These are phyloP conservation scores for Candida incommunis DNA, from an alignment of 805 yeast genomes.

Conservation along the genomic window DNA sequence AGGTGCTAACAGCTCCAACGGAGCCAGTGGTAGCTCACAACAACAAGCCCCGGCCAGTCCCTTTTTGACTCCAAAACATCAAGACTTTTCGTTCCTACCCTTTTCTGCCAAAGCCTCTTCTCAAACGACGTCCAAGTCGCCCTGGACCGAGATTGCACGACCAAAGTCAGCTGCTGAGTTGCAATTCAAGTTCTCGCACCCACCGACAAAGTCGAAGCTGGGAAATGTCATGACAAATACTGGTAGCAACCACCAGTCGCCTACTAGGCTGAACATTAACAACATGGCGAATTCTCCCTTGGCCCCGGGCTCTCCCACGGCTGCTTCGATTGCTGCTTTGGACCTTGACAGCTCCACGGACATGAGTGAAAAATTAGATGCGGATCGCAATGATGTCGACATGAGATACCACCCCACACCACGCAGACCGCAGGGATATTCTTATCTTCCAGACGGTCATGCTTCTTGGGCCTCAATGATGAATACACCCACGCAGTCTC, in stretches of 20 bases:
- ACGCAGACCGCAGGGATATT: neutral
- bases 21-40: neutral
- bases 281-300: neutral
- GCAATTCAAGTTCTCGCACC: neutral
- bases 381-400: neutral
- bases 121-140: neutral
- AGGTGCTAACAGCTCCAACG: neutral
- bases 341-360: neutral
- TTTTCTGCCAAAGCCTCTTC: neutral
- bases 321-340: neutral
- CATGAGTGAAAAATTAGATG: neutral
- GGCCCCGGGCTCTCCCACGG: neutral
- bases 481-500: neutral
- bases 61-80: neutral
- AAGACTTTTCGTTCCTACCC: slow-evolving; percentile 1
- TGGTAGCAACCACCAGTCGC: neutral
- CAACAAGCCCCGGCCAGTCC: neutral
- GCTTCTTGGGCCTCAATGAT: neutral
- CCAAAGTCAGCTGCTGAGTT: slow-evolving; percentile 3
- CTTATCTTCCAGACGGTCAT: neutral
- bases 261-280: neutral
- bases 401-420: neutral
- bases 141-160: neutral
- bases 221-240: neutral
- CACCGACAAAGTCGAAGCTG: neutral